Evolutionary conservation across 345 rosid species (phyloP).

Genomic region (Syzygium jambos): DNA sequence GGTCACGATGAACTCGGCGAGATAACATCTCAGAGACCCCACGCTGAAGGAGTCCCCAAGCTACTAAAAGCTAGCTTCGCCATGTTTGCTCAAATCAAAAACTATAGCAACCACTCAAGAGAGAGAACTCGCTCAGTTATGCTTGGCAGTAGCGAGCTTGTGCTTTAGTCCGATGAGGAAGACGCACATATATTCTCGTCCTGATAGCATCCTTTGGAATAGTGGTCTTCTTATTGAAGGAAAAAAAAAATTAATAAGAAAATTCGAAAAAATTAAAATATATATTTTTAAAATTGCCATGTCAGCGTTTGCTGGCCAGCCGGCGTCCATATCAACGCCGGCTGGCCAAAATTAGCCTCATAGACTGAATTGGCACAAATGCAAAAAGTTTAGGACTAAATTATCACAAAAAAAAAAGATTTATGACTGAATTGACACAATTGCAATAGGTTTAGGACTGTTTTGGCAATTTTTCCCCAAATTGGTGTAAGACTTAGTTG

Average conservation of each 20-base stretch:
- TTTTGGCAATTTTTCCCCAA: no score
- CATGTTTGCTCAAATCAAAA: constrained; percentile 22
- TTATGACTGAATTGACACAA: no score
- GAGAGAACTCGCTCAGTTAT: neutral
- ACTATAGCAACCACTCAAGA: neutral
- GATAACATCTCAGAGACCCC: constrained; percentile 57
- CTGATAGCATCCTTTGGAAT: neutral
- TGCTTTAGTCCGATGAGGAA: neutral
- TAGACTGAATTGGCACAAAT: no score
- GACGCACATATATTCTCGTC: neutral
- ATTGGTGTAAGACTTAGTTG: neutral
- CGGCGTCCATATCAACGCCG: no score
- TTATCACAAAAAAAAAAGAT: no score
- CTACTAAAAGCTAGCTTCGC: constrained; percentile 69
- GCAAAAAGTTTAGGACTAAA: no score
- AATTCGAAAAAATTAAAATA: no score
- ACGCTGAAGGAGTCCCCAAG: constrained; percentile 67
- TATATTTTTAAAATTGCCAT: no score
- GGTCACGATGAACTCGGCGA: constrained; percentile 86
- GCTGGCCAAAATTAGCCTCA: no score
- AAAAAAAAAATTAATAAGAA: no score
- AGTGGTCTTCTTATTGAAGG: neutral
- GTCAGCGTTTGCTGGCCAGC: no score
- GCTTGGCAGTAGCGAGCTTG: neutral
- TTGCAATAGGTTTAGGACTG: no score